Evolutionary conservation across 179 eudicot genomes (phyloP), one percentile per base, ranked within the genome.

Genomic region (Pouteria campechiana): DNA sequence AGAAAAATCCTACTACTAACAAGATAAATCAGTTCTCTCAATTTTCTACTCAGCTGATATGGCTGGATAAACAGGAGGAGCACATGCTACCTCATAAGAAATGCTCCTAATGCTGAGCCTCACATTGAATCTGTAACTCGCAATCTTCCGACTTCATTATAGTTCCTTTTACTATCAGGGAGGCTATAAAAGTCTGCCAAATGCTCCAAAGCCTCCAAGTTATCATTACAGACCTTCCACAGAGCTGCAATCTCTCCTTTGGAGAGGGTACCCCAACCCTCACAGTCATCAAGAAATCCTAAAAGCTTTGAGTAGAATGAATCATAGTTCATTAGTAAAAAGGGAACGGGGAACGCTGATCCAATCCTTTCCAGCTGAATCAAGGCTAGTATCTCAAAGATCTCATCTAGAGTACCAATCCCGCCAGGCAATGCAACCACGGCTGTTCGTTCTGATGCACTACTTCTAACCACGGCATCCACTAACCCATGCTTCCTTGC

Each of bases 401-500:
- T 61, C 70, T 90, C 95, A 47, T 90, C 98, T 4, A 90, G 65
- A 44, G 93, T 90, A 37, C 98, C 98, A 22, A 90, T 50, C 17
- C 98, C 98, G 36, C 98, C 98, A 3, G 98, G 95, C 2, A 90
- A 85, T 32, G 74, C 84, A 38, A 90, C 56, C 25, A 85, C 83
- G 32, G 95, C 98, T 0, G 97, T 90, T 32, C 64, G 72, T 43
- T 90, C 95, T 10, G 74, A 68, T 27, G 45, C 38, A 27, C 48
- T 55, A 30, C 60, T 67, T 64, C 98, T 74, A 64, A 86, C 84
- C 14, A 68, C 98, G 42, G 95, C 93, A 58, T 90, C 98, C 37
- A 90, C 98, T 35, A 90, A 46, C 7, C 95, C 98, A 22, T 90
- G 98, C 63, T 90, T 90, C 56, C 98, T 79, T 37, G 98, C 95